A percentile compares a stretch with the other conserved stretches of the same genome.
phyloP scores from a whole-genome alignment of 1,284 basidiomycete genomes.

The Tilletia indica region DNA sequence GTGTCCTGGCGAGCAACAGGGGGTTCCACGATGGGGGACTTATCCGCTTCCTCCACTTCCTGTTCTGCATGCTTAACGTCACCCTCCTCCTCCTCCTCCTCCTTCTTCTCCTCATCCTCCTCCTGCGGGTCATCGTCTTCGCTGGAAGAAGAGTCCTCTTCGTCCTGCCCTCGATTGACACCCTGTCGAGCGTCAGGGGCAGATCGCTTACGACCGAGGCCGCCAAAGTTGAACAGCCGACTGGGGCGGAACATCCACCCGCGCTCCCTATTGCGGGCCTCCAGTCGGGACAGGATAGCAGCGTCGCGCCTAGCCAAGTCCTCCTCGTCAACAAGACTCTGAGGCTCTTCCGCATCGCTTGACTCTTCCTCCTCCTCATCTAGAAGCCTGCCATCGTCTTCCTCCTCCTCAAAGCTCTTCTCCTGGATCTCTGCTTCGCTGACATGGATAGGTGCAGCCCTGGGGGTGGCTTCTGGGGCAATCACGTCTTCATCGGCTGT shows the following conservation, averaged over 20 bases:
- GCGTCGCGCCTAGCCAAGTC: neutral
- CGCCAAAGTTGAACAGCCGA: neutral
- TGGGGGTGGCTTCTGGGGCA: too few species aligned
- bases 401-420: neutral
- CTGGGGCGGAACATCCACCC: conserved; percentile 4
- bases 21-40: too few species aligned
- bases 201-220: neutral
- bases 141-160: neutral
- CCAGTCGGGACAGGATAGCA: neutral
- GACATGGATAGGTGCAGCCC: too few species aligned
- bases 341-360: neutral
- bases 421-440: too few species aligned
- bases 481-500: too few species aligned
- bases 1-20: too few species aligned
- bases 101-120: conserved; percentile 7
- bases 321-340: neutral
- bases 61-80: neutral
- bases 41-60: too few species aligned
- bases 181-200: neutral
- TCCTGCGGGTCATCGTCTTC: neutral
- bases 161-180: neutral
- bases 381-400: neutral
- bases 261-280: neutral
- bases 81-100: neutral
- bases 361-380: neutral